phyloP scores from a whole-genome alignment of 306 rosid genomes.

The Rosa lucieae region DNA sequence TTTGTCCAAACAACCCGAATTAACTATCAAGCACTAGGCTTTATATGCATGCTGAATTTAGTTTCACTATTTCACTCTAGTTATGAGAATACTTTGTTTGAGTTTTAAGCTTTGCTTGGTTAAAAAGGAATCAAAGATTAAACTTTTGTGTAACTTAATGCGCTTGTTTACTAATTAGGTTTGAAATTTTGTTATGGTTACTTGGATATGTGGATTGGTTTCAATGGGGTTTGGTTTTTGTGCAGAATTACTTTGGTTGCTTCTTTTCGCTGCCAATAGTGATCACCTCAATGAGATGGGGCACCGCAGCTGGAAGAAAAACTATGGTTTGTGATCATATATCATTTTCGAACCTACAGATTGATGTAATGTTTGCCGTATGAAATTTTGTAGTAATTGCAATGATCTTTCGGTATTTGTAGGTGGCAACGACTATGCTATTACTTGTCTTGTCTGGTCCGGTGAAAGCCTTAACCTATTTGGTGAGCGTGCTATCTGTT shows the following conservation, averaged over 20 bases:
- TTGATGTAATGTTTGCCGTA: neutral
- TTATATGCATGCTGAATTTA: too few relatives aligned
- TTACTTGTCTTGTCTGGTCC: conserved; percentile 91
- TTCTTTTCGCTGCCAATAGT: conserved; percentile 93
- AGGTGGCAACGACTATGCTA: conserved; percentile 89
- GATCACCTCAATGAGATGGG: conserved; percentile 99
- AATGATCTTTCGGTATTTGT: conserved; percentile 27
- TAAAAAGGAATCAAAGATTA: neutral
- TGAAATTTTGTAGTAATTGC: conserved; percentile 8
- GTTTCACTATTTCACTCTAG: neutral
- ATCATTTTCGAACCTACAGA: conserved; percentile 6
- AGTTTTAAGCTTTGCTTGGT: neutral
- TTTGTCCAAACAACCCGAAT: too few relatives aligned
- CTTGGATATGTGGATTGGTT: neutral
- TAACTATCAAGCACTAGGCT: too few relatives aligned
- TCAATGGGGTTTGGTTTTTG: conserved; percentile 12
- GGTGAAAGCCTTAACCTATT: conserved; percentile 79
- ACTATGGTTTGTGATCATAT: conserved; percentile 65
- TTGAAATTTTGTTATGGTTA: neutral
- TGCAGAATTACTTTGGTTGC: conserved; percentile 91
- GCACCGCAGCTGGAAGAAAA: conserved; percentile 84
- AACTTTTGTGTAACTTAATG: neutral
- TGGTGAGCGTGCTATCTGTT: conserved; percentile 53
- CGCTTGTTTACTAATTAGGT: neutral
- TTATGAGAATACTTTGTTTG: neutral